Percentiles rank a stretch among this genome's conserved stretches.
Evolutionary conservation across 2,329 filamentous ascomycete genomes (phyloP).

Genomic region (Pyricularia grisea): DNA sequence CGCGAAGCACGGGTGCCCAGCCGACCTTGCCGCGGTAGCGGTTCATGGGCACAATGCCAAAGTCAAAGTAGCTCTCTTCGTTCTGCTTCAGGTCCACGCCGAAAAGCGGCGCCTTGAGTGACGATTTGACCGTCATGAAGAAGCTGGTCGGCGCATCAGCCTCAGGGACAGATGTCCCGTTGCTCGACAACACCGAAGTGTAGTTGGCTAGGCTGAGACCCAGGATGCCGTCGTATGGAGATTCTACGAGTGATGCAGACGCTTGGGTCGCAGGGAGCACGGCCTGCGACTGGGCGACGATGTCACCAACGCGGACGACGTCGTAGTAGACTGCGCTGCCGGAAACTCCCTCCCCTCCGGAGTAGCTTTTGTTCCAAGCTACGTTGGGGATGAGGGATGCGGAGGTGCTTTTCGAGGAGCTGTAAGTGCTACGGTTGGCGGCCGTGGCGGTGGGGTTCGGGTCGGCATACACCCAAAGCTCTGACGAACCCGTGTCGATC

Average conservation of each 20-base stretch:
- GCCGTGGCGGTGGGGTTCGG: constrained; percentile 6
- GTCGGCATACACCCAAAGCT: constrained; percentile 24
- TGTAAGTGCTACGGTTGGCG: constrained; percentile 17
- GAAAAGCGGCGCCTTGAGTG: constrained; percentile 36
- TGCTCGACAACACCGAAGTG: constrained; percentile 16
- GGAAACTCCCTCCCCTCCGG: constrained; percentile 19
- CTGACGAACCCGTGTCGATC: constrained; percentile 22
- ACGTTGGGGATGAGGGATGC: constrained; percentile 15
- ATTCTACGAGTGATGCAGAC: constrained; percentile 16
- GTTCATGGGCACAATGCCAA: not conserved
- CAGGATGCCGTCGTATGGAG: constrained; percentile 14
- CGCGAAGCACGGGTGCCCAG: not conserved
- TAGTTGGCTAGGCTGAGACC: constrained; percentile 19
- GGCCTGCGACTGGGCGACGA: constrained; percentile 17
- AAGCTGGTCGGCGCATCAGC: constrained; percentile 14
- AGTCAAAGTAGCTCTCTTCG: not conserved
- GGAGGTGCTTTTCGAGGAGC: constrained; percentile 17
- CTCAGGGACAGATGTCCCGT: not conserved
- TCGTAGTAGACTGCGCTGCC: constrained; percentile 20
- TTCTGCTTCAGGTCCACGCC: constrained; percentile 32
- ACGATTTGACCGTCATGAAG: constrained; percentile 24
- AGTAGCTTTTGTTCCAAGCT: constrained; percentile 21
- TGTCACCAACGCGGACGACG: constrained; percentile 16
- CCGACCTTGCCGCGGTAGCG: not conserved
- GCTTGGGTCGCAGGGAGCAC: constrained; percentile 19